A percentile compares a stretch with the other conserved stretches of the same genome.
These are phyloP conservation scores for Rehmannia glutinosa DNA, from an alignment of 257 asterid genomes.

Conservation along the genomic window DNA sequence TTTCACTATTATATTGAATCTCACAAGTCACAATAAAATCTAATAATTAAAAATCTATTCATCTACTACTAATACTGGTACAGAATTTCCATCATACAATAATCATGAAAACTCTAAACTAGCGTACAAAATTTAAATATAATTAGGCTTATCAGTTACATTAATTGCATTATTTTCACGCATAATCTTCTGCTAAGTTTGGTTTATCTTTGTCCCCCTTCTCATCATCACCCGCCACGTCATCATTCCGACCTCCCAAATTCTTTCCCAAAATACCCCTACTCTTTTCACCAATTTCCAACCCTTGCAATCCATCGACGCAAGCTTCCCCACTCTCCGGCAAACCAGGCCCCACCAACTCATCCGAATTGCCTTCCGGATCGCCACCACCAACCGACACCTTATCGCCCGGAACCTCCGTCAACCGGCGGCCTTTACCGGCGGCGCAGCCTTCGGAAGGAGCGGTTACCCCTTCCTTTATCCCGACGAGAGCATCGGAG, in stretches of 20 bases:
- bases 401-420: slow-evolving; percentile 41
- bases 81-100: no score
- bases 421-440: slow-evolving; percentile 41
- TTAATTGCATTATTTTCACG: no score
- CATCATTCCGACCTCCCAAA: not conserved
- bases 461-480: slow-evolving; percentile 19
- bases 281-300: slow-evolving; percentile 49
- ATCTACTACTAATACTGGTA: no score
- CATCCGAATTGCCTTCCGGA: slow-evolving; percentile 11
- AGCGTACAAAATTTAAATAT: no score
- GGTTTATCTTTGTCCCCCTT: slow-evolving; percentile 34
- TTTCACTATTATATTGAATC: no score
- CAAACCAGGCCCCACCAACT: slow-evolving; percentile 29
- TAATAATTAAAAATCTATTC: no score
- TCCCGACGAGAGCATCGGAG: slow-evolving; percentile 51
- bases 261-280: slow-evolving; percentile 37
- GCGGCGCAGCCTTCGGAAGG: slow-evolving; percentile 39
- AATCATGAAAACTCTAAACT: no score
- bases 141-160: no score
- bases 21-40: no score
- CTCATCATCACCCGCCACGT: slow-evolving; percentile 12
- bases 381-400: slow-evolving; percentile 36
- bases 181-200: slow-evolving; percentile 39
- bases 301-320: slow-evolving; percentile 56
- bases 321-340: slow-evolving; percentile 44